Base-by-base conservation (phyloP, 2,329 filamentous ascomycete genomes). In the Diaporthe velutina region DNA sequence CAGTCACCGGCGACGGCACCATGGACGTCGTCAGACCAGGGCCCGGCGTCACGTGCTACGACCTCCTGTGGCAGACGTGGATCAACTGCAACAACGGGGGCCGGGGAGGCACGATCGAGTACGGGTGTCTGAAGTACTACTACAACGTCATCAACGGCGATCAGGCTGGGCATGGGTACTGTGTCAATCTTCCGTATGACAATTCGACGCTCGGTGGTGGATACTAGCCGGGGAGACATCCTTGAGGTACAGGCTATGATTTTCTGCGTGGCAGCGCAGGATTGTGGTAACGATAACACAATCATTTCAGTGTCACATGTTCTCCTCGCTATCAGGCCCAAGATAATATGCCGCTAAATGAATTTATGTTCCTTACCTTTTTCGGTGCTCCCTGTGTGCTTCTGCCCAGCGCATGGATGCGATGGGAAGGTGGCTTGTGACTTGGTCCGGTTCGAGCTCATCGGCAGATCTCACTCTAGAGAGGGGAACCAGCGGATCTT, bases 141-240 rank as follows among this genome's bases (percentile, higher is more conserved):
- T 66, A 35, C 28, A 66, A 66, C 6, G 17, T 25, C 61, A 66
- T 66, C 28, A 66, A 66, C 12, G 61, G 61, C 28, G 17, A 48
- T 6, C 19, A 50, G 28, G 12, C 28, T 8, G 61, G 42, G 6
- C 3, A 2, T 9, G 42, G 12, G 4, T 17, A 25, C 28, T 50
- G 30, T 22, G 2, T 7, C 7, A 42, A 66, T 12, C 2, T 66
- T 15, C 28, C 61, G 42, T 66, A 50, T 50, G 61, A 13, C 28
- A 66, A 66, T 22, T n/a, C 30, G 17, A 35, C 61, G 10, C 6
- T 28, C n/a, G 13, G 7, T 2, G 35, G n/a, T 45, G 52, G 38
- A 28, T 61, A 40, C 8, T 25, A 30, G 8, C 7, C 33, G 8
- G 55, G 4, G 19, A 35, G 28, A 13, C 12, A 4, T 17, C 13